Evolutionary conservation across 2,329 filamentous ascomycete species (phyloP).

Genomic region (Aspergillus udagawae): DNA sequence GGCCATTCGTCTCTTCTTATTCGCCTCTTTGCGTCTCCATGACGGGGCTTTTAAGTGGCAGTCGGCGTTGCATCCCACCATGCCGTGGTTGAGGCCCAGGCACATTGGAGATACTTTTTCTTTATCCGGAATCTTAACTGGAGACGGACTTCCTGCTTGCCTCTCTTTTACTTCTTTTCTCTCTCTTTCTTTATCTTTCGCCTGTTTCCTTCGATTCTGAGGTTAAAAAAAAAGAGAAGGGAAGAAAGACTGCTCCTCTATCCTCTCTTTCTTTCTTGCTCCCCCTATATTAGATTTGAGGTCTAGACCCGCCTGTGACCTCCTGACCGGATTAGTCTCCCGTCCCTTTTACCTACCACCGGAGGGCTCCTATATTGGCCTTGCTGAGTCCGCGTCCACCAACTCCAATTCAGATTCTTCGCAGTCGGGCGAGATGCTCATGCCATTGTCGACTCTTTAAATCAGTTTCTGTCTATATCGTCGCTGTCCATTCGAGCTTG

Average conservation of each 20-base stretch:
- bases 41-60: neutral
- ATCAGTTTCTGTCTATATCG: slow-evolving; percentile 5
- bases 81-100: neutral
- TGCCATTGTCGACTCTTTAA: slow-evolving; percentile 13
- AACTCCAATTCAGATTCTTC: neutral
- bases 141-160: slow-evolving; percentile 8
- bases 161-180: slow-evolving; percentile 4
- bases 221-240: too few species aligned
- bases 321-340: neutral
- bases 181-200: slow-evolving; percentile 1
- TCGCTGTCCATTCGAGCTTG: neutral
- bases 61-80: neutral
- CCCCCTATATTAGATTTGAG: neutral
- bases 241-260: neutral
- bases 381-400: neutral
- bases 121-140: slow-evolving; percentile 9
- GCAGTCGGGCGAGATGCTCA: slow-evolving; percentile 14
- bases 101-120: neutral
- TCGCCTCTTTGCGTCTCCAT: neutral
- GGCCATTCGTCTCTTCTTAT: neutral
- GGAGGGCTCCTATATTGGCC: neutral
- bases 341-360: neutral
- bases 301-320: neutral
- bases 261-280: neutral
- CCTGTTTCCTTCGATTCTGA: neutral